A percentile compares a stretch with the other conserved stretches of the same genome.
Evolutionary conservation across 306 rosid species (phyloP).

Genomic region (Alnus glutinosa): DNA sequence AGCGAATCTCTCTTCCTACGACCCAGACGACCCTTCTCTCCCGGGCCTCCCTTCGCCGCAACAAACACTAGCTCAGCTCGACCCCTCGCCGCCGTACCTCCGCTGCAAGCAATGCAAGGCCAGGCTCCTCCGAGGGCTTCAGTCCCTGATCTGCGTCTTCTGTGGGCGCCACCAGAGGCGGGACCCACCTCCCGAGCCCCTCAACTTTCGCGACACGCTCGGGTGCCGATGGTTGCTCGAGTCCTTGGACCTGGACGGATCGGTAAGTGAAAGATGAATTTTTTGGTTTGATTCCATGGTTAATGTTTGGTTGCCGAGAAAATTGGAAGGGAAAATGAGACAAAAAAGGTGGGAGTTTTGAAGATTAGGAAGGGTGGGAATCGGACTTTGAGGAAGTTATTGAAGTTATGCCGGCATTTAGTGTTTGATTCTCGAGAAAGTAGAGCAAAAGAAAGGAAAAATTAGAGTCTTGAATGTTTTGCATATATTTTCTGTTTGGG

Average conservation of each 20-base stretch:
- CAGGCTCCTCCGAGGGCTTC: constrained; percentile 63
- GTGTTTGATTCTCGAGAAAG: neutral
- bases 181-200: constrained; percentile 73
- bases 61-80: constrained; percentile 61
- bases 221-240: constrained; percentile 82
- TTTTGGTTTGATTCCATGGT: neutral
- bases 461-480: neutral
- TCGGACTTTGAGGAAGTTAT: neutral
- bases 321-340: neutral
- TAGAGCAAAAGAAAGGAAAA: neutral
- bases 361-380: neutral
- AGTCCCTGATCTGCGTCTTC: constrained; percentile 65
- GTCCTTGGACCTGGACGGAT: constrained; percentile 67
- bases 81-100: constrained; percentile 78
- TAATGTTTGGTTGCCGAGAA: constrained; percentile 11
- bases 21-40: constrained; percentile 53
- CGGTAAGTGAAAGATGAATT: constrained; percentile 50
- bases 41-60: constrained; percentile 58
- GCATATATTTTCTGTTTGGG: neutral
- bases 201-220: constrained; percentile 61
- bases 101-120: constrained; percentile 82
- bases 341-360: neutral
- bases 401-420: neutral
- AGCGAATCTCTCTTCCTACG: constrained; percentile 67
- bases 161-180: constrained; percentile 61